Evolutionary conservation across 2,329 filamentous ascomycete species (phyloP).

Genomic region (Clonostachys solani): DNA sequence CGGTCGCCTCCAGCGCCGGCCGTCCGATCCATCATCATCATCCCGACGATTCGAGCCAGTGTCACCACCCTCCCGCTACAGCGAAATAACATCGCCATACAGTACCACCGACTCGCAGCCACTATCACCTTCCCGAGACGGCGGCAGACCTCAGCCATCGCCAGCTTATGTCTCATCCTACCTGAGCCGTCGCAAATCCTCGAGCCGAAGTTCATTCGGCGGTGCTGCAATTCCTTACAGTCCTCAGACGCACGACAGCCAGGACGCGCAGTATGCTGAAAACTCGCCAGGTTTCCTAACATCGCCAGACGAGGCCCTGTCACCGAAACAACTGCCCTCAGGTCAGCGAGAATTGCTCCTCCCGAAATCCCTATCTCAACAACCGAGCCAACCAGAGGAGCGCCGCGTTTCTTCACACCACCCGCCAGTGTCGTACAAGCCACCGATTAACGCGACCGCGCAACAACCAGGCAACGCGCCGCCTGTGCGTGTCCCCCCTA

Average conservation of each 20-base stretch:
- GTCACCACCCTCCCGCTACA: not conserved
- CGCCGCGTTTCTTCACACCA: constrained; percentile 30
- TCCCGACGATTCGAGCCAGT: not conserved
- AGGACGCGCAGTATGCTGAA: constrained; percentile 20
- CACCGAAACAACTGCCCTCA: constrained; percentile 10
- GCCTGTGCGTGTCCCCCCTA: constrained; percentile 43
- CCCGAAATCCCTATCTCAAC: constrained; percentile 32
- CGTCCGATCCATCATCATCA: constrained; percentile 1
- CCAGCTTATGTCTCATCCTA: constrained; percentile 18
- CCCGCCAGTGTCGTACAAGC: constrained; percentile 47
- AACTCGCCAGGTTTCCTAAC: not conserved
- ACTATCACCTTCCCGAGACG: too few species aligned
- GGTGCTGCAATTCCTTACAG: constrained; percentile 22
- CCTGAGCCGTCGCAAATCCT: constrained; percentile 29
- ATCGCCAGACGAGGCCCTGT: constrained; percentile 2
- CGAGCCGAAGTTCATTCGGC: constrained; percentile 28
- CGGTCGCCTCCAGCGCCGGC: constrained; percentile 1
- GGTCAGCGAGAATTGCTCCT: constrained; percentile 43
- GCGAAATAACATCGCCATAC: too few species aligned
- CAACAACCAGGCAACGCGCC: constrained; percentile 16
- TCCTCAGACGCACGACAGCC: constrained; percentile 21
- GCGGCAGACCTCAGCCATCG: too few species aligned
- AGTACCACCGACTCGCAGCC: too few species aligned
- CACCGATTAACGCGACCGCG: constrained; percentile 22
- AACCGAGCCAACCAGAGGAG: constrained; percentile 35